Base-by-base conservation (phyloP, 306 rosid species). In the Hippophae rhamnoides region DNA sequence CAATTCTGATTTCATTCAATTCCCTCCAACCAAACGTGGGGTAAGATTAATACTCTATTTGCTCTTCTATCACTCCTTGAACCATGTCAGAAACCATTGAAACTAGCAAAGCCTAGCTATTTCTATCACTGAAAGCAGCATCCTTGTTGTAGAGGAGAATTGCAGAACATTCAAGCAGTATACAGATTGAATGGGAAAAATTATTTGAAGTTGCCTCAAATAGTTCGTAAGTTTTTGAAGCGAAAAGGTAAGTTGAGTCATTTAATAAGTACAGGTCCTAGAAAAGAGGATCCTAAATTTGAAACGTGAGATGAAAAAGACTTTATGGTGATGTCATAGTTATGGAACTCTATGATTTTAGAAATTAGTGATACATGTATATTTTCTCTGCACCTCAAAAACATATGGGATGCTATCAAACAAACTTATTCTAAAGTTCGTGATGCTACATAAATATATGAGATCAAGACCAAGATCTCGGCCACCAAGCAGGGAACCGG, bases 291-390 rank as follows among this genome's bases (percentile, higher is more conserved):
- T 61, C 65, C 56, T 3, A 47, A 25, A 27, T 61, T 47, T 7
- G 65, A 48, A 2, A 55, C 23, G 2, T 61, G 44, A 55, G 65
- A 61, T 61, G 65, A 61, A 38, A 25, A 61, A 9, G 65, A 61
- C n/a, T 47, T 45, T 0, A 14, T 61, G 55, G 18, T 61, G 3
- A 61, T 61, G 56, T 47, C 65, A 3, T 61, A 46, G 65, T 13
- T 61, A 9, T 53, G 57, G 41, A 53, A 13, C 0, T 53, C 57
- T 8, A 53, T 53, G 57, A 1, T 18, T 6, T 12, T 40, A 1
- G 57, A 53, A 53, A 23, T 53, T 13, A 53, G 57, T 53, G 57
- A 53, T 53, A 53, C 57, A 23, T 14, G 27, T 7, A 53, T 18
- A 12, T 53, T 53, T 13, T 9, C 26, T 14, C 5, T 5, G 0